Evolutionary conservation across 1,284 basidiomycete genomes (phyloP).

Genomic region (Sporisorium sorghi): DNA sequence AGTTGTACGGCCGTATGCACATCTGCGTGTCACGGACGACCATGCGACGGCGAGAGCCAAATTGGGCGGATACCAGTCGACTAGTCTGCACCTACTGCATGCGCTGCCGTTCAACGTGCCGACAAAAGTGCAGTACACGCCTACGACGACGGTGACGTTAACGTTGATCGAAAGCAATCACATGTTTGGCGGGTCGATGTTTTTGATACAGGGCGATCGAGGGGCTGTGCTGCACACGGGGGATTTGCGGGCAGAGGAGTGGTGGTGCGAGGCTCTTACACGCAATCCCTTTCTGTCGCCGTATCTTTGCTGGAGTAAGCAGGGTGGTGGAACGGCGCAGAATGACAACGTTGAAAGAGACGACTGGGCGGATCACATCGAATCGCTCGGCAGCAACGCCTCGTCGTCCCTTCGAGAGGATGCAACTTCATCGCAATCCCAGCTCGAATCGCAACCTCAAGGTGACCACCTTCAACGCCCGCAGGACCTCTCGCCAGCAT

Average conservation of each 20-base stretch:
- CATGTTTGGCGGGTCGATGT: constrained; percentile 93
- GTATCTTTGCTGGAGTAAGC: constrained; percentile 73
- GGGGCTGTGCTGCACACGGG: constrained; percentile 88
- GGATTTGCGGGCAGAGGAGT: constrained; percentile 86
- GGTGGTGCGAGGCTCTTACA: constrained; percentile 78
- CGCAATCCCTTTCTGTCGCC: constrained; percentile 79
- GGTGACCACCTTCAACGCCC: background rate
- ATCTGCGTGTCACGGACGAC: constrained; percentile 37
- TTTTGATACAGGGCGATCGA: constrained; percentile 80
- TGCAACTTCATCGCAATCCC: constrained; percentile 17
- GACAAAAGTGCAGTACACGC: constrained; percentile 75
- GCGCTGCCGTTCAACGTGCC: constrained; percentile 73
- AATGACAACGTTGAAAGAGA: background rate
- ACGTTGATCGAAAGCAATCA: constrained; percentile 92
- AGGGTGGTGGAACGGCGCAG: background rate
- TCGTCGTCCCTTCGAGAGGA: constrained; percentile 8
- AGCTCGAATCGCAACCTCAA: constrained; percentile 6
- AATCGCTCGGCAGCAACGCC: constrained; percentile 23
- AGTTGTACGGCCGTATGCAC: constrained; percentile 50
- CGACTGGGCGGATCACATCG: constrained; percentile 33
- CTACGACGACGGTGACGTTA: constrained; percentile 75
- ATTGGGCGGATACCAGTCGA: constrained; percentile 27
- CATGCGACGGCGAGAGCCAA: constrained; percentile 37
- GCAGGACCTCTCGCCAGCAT: background rate
- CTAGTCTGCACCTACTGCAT: constrained; percentile 41